Evolutionary conservation across 2,329 filamentous ascomycete species (phyloP).

Genomic region (Fusarium sp.): DNA sequence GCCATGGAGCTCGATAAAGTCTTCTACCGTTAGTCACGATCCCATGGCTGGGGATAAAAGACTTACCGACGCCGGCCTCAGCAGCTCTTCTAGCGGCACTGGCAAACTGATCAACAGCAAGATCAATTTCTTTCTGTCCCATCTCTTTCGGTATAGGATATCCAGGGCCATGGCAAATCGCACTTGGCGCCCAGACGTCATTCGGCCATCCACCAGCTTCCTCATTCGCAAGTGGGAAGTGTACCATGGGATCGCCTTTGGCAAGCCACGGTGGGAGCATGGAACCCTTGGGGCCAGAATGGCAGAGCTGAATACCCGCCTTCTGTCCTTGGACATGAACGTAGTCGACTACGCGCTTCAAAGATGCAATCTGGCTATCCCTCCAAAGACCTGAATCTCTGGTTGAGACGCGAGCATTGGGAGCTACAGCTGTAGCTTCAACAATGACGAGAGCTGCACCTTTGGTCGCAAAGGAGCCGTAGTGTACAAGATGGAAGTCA

Average conservation of each 20-base stretch:
- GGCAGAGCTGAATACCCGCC: not conserved
- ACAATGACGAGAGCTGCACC: not conserved
- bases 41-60: fast-evolving
- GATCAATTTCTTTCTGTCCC: fast-evolving
- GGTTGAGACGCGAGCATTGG: not conserved
- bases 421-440: not conserved
- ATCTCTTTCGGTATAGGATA: not conserved
- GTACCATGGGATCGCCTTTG: not conserved
- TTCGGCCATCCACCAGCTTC: not conserved
- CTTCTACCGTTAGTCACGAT: fast-evolving
- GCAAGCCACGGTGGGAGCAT: not conserved
- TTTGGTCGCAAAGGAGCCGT: not conserved
- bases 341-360: not conserved
- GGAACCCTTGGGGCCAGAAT: not conserved
- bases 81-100: not conserved
- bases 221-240: not conserved
- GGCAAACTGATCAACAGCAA: not conserved
- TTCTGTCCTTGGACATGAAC: not conserved
- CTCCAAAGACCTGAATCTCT: not conserved
- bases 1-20: not conserved
- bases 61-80: not conserved
- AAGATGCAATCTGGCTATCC: not conserved
- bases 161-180: not conserved
- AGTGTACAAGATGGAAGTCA: not conserved
- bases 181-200: not conserved